Conservation (phyloP, 305 asterid species). For the Fraxinus sp. region DNA sequence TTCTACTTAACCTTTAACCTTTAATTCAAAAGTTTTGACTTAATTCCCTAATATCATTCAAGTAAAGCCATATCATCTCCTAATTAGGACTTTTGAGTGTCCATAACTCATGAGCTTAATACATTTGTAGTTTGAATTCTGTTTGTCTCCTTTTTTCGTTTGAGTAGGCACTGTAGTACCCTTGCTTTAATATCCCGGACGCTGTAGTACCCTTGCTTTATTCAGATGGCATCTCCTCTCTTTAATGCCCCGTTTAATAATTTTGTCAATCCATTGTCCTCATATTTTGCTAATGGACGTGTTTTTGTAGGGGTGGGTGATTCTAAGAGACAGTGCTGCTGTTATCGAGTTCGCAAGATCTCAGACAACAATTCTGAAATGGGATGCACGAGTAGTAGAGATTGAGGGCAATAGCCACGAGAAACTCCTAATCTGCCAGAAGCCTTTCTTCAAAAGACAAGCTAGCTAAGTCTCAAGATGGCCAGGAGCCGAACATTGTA, state of each 20-base stretch:
- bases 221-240: not conserved
- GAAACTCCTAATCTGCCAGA: conserved; percentile 92
- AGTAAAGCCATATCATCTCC: not conserved
- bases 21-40: not conserved
- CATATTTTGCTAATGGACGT: conserved; percentile 9
- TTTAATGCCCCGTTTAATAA: not conserved
- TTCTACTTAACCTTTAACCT: not conserved
- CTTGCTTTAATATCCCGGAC: not conserved
- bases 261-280: not conserved
- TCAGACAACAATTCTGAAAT: conserved; percentile 70
- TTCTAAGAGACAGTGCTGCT: conserved; percentile 62
- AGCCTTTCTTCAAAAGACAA: conserved; percentile 72
- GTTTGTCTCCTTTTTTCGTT: not conserved
- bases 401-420: conserved; percentile 76
- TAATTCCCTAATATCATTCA: not conserved
- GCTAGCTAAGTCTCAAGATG: conserved; percentile 40
- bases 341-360: conserved; percentile 77
- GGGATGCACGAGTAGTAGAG: conserved; percentile 96
- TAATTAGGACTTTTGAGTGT: not conserved
- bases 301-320: conserved; percentile 83
- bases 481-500: conserved; percentile 26
- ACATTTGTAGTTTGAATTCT: not conserved
- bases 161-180: not conserved
- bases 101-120: not conserved
- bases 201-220: not conserved